Conservation (phyloP, 148 eudicot species). For the Selenicereus undatus region DNA sequence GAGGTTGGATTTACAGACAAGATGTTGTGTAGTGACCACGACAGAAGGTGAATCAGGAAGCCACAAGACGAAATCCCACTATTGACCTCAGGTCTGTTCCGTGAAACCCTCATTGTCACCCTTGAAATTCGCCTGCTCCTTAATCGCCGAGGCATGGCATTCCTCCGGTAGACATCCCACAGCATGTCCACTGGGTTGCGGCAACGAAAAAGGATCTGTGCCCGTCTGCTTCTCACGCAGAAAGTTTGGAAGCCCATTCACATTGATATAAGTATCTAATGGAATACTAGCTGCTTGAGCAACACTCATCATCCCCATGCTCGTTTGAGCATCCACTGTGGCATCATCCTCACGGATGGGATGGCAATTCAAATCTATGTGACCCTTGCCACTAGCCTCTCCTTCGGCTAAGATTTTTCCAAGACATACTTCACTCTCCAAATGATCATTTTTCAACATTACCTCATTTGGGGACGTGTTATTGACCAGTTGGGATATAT, state of each 20-base stretch:
- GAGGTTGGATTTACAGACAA: conserved; percentile 18
- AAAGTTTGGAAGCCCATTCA: conserved; percentile 32
- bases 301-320: conserved; percentile 35
- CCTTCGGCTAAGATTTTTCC: conserved; percentile 24
- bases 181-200: conserved; percentile 2
- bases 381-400: conserved; percentile 38
- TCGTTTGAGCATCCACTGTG: conserved; percentile 25
- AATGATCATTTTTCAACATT: conserved; percentile 22
- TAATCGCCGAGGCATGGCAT: not conserved
- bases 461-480: conserved; percentile 25
- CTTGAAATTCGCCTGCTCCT: conserved; percentile 18
- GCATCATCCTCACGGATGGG: conserved; percentile 64
- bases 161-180: conserved; percentile 16
- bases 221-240: conserved; percentile 18
- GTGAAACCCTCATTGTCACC: conserved; percentile 19
- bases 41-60: not conserved
- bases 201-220: conserved; percentile 15
- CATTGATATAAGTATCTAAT: conserved; percentile 28
- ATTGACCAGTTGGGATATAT: conserved; percentile 24
- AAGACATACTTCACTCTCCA: conserved; percentile 24
- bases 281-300: conserved; percentile 38
- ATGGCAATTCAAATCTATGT: conserved; percentile 69
- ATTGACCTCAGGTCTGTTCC: conserved; percentile 8
- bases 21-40: conserved; percentile 4
- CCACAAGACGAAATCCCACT: not conserved